Base-by-base conservation (phyloP, 2,329 filamentous ascomycete species). In the Penicillium sp. region DNA sequence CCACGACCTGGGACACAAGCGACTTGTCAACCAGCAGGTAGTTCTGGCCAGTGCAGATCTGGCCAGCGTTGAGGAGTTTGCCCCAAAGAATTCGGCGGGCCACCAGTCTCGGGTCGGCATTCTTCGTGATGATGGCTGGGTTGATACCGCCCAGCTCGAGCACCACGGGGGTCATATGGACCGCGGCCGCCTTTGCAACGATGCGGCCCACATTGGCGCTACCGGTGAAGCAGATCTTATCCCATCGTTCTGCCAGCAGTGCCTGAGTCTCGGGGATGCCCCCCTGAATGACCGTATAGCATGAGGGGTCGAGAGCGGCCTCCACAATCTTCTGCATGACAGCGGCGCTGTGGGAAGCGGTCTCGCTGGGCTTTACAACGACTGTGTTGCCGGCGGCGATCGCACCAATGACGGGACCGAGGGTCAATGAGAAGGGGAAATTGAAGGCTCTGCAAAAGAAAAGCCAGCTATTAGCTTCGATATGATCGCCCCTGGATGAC, bases 171-270 rank as follows among this genome's bases (percentile, higher is more conserved):
- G 93, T 97, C 46, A 95, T 76, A 25, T 87, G 84, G 60, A 88
- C 81, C 45, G 93, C 91, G 0, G 91, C 93, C 64, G 94, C 95
- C 65, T 90, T 83, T 33, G 87, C 80, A 37, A 97, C 83, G 58
- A 97, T 90, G 60, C 84, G 88, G 59, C 87, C 93, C 13, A 96
- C 88, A 18, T 63, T 71, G 36, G 78, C 77, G 57, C 81, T 83
- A 39, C 93, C 93, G 1, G 93, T 98, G 72, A 95, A 98, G 74
- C 93, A 90, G 59, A 98, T 94, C 78, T 96, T 97, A 71, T 94
- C 90, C 84, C 90, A 98, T 66, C 91, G 91, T 71, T 89, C 80
- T 42, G 91, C 81, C 21, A 98, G 77, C 30, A 97, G 71, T 9
- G 81, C 82, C 31, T 86, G 87, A 3, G 86, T 89, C 73, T 95